These are phyloP conservation scores for Nadsonia commutata DNA, from an alignment of 1,139 yeast species.

Conservation along the genomic window DNA sequence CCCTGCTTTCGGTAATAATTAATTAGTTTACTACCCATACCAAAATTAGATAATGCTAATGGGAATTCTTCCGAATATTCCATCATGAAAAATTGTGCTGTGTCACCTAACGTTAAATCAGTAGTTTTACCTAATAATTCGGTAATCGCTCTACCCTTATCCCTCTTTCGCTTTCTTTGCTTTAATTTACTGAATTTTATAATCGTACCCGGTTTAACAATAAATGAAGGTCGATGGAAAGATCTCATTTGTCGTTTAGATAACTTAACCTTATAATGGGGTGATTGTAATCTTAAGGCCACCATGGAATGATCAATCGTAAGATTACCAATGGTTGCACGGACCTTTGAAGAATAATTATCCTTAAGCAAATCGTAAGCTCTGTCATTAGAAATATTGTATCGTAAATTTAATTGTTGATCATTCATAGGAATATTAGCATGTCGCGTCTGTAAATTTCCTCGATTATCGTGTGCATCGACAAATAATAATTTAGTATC, in stretches of 20 bases:
- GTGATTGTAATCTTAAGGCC: conserved; percentile 75
- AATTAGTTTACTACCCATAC: conserved; percentile 90
- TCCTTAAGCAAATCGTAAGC: conserved; percentile 72
- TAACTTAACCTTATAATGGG: conserved; percentile 73
- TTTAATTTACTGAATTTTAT: conserved; percentile 66
- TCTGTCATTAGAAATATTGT: conserved; percentile 77
- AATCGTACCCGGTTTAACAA: conserved; percentile 61
- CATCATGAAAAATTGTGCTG: conserved; percentile 59
- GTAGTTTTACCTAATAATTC: conserved; percentile 58
- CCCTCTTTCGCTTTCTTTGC: conserved; percentile 77
- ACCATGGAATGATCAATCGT: conserved; percentile 87
- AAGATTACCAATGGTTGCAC: conserved; percentile 85
- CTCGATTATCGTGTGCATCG: conserved; percentile 19
- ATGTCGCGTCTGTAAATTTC: conserved; percentile 7
- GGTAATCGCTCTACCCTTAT: conserved; percentile 64
- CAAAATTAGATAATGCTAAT: conserved; percentile 66
- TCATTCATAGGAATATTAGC: conserved; percentile 34
- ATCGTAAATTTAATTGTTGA: conserved; percentile 36
- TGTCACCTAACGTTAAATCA: conserved; percentile 75
- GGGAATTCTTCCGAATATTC: conserved; percentile 93
- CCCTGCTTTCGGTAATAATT: conserved; percentile 80
- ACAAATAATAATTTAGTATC: conserved; percentile 68
- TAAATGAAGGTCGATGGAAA: conserved; percentile 69
- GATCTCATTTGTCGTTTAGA: conserved; percentile 57
- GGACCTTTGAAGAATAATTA: conserved; percentile 80